A percentile compares a stretch with the other conserved stretches of the same genome.
Evolutionary conservation across 2,329 filamentous ascomycete genomes (phyloP).

Genomic region (Epichloe sibirici): DNA sequence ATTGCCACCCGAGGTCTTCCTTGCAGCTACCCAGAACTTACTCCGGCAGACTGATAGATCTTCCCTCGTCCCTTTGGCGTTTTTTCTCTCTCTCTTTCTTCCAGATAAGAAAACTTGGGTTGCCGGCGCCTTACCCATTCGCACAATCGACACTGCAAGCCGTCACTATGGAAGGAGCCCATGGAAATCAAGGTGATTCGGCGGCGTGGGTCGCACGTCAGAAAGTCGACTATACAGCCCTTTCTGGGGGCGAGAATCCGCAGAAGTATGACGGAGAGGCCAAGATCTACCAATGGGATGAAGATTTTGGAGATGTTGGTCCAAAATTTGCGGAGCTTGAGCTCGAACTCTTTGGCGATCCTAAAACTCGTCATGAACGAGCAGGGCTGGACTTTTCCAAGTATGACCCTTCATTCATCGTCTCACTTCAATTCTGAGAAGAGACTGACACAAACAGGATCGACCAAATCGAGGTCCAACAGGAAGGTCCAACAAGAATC

Average conservation of each 20-base stretch:
- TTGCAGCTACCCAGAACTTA: too few relatives aligned
- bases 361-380: conserved; percentile 33
- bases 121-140: too few relatives aligned
- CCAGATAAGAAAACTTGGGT: too few relatives aligned
- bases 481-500: conserved; percentile 44
- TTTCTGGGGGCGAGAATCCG: conserved; percentile 7
- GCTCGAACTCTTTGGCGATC: conserved; percentile 56
- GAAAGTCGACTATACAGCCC: conserved; percentile 35
- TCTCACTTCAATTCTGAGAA: not conserved
- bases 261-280: conserved; percentile 41
- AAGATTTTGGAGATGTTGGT: conserved; percentile 76
- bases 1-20: too few relatives aligned
- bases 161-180: not conserved
- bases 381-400: conserved; percentile 51
- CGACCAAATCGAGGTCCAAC: conserved; percentile 38
- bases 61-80: not conserved
- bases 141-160: too few relatives aligned
- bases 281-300: conserved; percentile 70
- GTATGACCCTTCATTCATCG: conserved; percentile 28
- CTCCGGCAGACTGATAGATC: too few relatives aligned
- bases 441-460: conserved; percentile 30
- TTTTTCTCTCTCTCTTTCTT: not conserved
- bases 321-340: conserved; percentile 62
- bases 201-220: conserved; percentile 31
- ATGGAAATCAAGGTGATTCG: not conserved